Percentiles rank a stretch among this genome's conserved stretches.
Evolutionary conservation across 2,329 filamentous ascomycete species (phyloP).

Genomic region (Apiospora aurea): DNA sequence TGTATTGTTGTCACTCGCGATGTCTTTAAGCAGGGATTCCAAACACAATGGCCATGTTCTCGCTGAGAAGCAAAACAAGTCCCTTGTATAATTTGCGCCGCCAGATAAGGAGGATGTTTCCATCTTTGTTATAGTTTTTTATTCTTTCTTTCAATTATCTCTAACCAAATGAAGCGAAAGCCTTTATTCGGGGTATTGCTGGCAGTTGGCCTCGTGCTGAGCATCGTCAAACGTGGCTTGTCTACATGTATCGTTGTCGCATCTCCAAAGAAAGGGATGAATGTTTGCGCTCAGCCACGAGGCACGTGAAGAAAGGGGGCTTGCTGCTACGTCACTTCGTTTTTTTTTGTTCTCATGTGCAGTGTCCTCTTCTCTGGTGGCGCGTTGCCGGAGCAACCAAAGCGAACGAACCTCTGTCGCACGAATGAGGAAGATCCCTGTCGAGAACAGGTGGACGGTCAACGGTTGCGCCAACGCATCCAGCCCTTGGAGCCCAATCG

Average conservation of each 20-base stretch:
- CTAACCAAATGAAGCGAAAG: neutral
- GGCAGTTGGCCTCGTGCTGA: no score
- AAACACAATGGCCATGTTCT: neutral
- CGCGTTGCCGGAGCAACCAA: slow-evolving; percentile 16
- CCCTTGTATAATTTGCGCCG: neutral
- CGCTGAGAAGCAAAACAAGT: neutral
- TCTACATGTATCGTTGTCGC: neutral
- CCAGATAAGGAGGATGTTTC: neutral
- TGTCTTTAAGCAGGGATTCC: neutral
- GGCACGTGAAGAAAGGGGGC: neutral
- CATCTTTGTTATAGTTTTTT: neutral
- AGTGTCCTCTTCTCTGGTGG: neutral
- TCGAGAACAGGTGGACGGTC: neutral
- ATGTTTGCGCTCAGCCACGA: neutral
- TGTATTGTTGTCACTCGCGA: neutral
- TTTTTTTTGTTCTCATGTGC: neutral
- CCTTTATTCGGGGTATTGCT: neutral
- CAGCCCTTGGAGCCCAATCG: neutral
- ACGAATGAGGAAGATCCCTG: slow-evolving; percentile 8
- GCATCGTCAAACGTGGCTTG: neutral
- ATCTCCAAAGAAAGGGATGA: neutral
- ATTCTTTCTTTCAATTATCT: neutral
- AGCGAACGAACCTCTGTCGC: neutral
- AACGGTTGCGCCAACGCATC: slow-evolving; percentile 18
- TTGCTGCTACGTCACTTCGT: neutral